phyloP scores from a whole-genome alignment of 2,329 filamentous ascomycete genomes.

The Microsporum audouinii region DNA sequence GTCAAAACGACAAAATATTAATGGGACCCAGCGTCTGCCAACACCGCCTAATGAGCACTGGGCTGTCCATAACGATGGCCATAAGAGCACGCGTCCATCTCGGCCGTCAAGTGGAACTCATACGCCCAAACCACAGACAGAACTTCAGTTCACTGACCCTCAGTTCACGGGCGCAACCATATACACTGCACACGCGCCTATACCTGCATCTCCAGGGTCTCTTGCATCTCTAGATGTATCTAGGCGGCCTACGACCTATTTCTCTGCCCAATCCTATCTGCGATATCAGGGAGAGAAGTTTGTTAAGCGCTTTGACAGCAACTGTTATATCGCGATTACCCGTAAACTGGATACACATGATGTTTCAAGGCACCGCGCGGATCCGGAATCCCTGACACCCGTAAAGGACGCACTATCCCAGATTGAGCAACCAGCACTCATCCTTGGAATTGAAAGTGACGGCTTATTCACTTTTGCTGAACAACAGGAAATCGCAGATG shows the following conservation, averaged over 20 bases:
- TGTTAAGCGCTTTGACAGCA: conserved; percentile 91
- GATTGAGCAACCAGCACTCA: conserved; percentile 79
- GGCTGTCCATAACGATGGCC: conserved; percentile 72
- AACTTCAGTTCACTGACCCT: conserved; percentile 45
- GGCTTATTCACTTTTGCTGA: conserved; percentile 95
- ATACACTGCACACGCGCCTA: conserved; percentile 30
- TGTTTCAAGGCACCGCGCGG: conserved; percentile 62
- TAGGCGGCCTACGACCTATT: conserved; percentile 62
- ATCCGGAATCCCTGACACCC: conserved; percentile 30
- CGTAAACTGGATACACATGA: conserved; percentile 97
- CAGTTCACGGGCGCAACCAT: conserved; percentile 58
- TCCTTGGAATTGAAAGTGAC: conserved; percentile 89
- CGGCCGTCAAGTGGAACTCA: conserved; percentile 15
- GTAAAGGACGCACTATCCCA: conserved; percentile 64
- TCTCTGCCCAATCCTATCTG: conserved; percentile 94
- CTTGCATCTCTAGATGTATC: conserved; percentile 18
- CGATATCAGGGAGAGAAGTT: conserved; percentile 96
- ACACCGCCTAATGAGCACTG: conserved; percentile 62
- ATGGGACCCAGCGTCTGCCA: conserved; percentile 47
- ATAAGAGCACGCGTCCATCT: conserved; percentile 47
- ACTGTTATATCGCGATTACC: conserved; percentile 98
- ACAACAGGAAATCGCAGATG: conserved; percentile 78
- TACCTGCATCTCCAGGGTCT: conserved; percentile 23
- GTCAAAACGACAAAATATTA: conserved; percentile 70
- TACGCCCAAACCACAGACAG: conserved; percentile 13